phyloP scores from a whole-genome alignment of 768 basidiomycete species.

The Polyporus arcularius region DNA sequence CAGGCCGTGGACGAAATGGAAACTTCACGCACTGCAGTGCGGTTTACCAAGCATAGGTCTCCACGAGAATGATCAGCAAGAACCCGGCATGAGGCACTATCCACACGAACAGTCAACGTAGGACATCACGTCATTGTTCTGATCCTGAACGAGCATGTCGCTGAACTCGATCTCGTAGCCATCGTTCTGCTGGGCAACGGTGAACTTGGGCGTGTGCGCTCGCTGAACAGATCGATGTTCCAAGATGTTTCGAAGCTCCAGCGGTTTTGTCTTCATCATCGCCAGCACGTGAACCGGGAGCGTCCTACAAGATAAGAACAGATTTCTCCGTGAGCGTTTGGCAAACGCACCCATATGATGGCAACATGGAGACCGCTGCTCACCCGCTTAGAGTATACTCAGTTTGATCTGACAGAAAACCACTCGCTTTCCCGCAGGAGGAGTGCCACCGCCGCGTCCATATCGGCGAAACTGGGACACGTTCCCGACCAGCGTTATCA shows the following conservation, averaged over 20 bases:
- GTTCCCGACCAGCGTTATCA: conserved; percentile 82
- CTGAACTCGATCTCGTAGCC: conserved; percentile 93
- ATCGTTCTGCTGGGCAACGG: conserved; percentile 91
- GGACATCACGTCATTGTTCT: conserved; percentile 93
- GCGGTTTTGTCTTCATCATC: conserved; percentile 83
- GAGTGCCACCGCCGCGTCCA: conserved; percentile 78
- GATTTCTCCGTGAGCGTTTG: conserved; percentile 74
- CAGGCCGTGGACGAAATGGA: no score
- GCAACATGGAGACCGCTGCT: conserved; percentile 69
- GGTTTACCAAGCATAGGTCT: conserved; percentile 42
- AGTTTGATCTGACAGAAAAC: background rate
- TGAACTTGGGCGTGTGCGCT: conserved; percentile 56
- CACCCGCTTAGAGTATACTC: background rate
- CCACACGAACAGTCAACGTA: conserved; percentile 79
- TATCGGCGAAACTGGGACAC: conserved; percentile 88
- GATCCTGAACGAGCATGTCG: conserved; percentile 96
- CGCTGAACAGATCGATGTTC: conserved; percentile 60
- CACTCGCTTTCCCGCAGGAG: conserved; percentile 75
- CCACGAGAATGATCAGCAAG: background rate
- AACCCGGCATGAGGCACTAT: background rate
- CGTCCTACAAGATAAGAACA: conserved; percentile 73
- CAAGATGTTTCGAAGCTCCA: conserved; percentile 93
- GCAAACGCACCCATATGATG: conserved; percentile 50
- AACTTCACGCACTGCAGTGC: conserved; percentile 30
- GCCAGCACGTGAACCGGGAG: conserved; percentile 81